Evolutionary conservation across 768 basidiomycete genomes (phyloP).

Genomic region (Mycena filopes): DNA sequence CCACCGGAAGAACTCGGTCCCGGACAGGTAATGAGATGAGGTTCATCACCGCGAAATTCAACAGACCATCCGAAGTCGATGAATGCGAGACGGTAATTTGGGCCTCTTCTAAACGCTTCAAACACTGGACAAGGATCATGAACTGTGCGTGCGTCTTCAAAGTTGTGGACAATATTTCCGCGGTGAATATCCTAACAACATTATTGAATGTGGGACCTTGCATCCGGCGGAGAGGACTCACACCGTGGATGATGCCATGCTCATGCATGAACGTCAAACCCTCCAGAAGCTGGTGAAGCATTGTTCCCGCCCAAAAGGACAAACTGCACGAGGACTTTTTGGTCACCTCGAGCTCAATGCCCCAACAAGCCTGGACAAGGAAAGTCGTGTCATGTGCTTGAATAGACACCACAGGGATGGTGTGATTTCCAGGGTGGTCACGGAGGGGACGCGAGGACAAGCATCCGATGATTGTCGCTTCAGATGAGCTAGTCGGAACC

Average conservation of each 20-base stretch:
- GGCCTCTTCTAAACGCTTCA: neutral
- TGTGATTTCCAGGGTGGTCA: slow-evolving; percentile 2
- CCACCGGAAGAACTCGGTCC: no score
- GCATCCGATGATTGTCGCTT: neutral
- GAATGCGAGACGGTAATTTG: neutral
- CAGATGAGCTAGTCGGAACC: neutral
- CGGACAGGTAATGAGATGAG: no score
- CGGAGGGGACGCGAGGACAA: neutral
- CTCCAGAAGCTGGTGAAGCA: neutral
- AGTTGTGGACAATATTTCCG: slow-evolving; percentile 1
- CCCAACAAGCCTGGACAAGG: slow-evolving; percentile 13
- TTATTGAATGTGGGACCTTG: neutral
- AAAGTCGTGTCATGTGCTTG: neutral
- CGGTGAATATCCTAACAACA: neutral
- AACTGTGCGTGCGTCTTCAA: neutral
- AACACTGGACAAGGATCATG: neutral
- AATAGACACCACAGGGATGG: neutral
- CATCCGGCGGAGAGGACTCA: neutral
- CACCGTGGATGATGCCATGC: slow-evolving; percentile 4
- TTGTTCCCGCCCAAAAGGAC: slow-evolving; percentile 2
- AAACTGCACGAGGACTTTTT: no score
- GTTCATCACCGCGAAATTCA: neutral
- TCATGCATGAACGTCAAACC: slow-evolving; percentile 7
- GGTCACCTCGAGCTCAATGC: no score
- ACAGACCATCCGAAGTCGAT: neutral